Evolutionary conservation across 2,329 filamentous ascomycete species (phyloP).

Genomic region (Chalara sp.): DNA sequence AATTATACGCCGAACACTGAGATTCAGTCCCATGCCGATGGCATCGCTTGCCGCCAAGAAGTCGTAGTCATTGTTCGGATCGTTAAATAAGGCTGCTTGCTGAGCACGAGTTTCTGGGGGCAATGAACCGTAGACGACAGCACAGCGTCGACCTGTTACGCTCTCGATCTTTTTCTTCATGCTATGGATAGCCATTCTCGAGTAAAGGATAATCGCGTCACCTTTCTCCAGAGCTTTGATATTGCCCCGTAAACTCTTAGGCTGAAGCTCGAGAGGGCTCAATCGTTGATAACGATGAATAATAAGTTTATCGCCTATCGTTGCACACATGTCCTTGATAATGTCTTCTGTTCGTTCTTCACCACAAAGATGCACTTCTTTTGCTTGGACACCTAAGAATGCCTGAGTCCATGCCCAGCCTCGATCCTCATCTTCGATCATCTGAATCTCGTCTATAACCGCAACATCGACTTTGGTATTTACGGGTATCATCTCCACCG

Average conservation of each 20-base stretch:
- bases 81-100: slow-evolving; percentile 90
- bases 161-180: slow-evolving; percentile 74
- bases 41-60: slow-evolving; percentile 90
- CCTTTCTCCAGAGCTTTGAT: slow-evolving; percentile 71
- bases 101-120: slow-evolving; percentile 89
- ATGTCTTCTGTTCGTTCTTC: slow-evolving; percentile 77
- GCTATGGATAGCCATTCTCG: slow-evolving; percentile 71
- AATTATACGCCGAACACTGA: slow-evolving; percentile 85
- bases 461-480: slow-evolving; percentile 63
- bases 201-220: slow-evolving; percentile 86
- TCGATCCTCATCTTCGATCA: slow-evolving; percentile 75
- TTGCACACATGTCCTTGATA: slow-evolving; percentile 68
- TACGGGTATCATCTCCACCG: slow-evolving; percentile 77
- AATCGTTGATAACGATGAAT: slow-evolving; percentile 81
- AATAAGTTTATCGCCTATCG: slow-evolving; percentile 73
- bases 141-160: slow-evolving; percentile 70
- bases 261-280: slow-evolving; percentile 65
- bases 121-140: slow-evolving; percentile 86
- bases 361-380: slow-evolving; percentile 88
- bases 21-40: slow-evolving; percentile 93
- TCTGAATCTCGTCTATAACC: slow-evolving; percentile 97
- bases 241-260: slow-evolving; percentile 54
- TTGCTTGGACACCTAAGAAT: slow-evolving; percentile 76
- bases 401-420: slow-evolving; percentile 96
- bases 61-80: slow-evolving; percentile 92